These are phyloP conservation scores for Psilocybe cubensis DNA, from an alignment of 768 basidiomycete genomes.

Conservation along the genomic window DNA sequence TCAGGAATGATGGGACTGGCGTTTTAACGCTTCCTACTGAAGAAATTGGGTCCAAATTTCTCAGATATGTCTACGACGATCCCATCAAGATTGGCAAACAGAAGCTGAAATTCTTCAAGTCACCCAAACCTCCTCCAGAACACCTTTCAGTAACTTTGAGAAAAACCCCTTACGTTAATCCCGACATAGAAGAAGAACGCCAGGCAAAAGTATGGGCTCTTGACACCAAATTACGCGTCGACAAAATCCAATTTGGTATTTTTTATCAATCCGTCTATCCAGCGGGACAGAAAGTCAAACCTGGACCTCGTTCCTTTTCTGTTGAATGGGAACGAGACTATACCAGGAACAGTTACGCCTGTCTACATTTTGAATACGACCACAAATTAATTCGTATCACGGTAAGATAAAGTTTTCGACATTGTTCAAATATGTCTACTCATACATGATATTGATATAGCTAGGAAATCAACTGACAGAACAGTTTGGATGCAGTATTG, in stretches of 20 bases:
- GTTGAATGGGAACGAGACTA: slow-evolving; percentile 70
- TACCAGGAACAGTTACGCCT: slow-evolving; percentile 46
- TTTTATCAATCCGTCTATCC: slow-evolving; percentile 47
- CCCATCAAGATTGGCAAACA: slow-evolving; percentile 45
- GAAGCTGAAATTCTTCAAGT: slow-evolving; percentile 41
- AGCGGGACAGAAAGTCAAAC: slow-evolving; percentile 27
- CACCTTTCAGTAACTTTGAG: slow-evolving; percentile 39
- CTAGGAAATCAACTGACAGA: slow-evolving; percentile 62
- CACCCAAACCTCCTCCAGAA: slow-evolving; percentile 10
- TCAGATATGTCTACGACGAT: slow-evolving; percentile 42
- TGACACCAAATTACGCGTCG: slow-evolving; percentile 53
- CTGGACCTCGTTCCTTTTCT: slow-evolving; percentile 58
- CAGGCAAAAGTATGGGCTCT: slow-evolving; percentile 46
- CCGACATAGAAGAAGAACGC: slow-evolving; percentile 55
- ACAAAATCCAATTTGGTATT: slow-evolving; percentile 69
- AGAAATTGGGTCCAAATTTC: slow-evolving; percentile 47
- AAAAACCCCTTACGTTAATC: slow-evolving; percentile 60
- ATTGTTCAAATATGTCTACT: not conserved
- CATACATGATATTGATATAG: slow-evolving; percentile 34
- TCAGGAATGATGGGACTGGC: slow-evolving; percentile 60
- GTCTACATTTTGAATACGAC: slow-evolving; percentile 67
- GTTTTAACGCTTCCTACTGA: slow-evolving; percentile 40
- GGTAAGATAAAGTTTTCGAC: slow-evolving; percentile 40
- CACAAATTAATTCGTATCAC: slow-evolving; percentile 66
- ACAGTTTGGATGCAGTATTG: slow-evolving; percentile 50